Percentiles rank a stretch among this genome's conserved stretches.
Evolutionary conservation across 2,329 filamentous ascomycete species (phyloP).

Genomic region (Aspergillus texensis): DNA sequence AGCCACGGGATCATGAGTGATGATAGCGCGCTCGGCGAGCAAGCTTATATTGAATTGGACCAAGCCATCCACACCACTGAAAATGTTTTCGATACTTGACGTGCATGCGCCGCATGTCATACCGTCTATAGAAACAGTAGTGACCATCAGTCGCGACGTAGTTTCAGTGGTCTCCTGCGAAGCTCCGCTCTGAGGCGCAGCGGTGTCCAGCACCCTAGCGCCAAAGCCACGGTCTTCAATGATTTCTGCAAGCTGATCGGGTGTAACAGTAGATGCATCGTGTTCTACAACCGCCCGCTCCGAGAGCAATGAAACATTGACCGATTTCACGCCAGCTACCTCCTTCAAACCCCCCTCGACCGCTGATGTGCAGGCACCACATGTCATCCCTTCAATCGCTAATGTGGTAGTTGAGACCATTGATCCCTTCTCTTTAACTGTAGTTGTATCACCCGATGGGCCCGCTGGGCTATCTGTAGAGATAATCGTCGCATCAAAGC

Average conservation of each 20-base stretch:
- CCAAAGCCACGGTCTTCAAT: slow-evolving; percentile 76
- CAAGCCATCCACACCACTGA: slow-evolving; percentile 75
- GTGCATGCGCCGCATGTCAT: slow-evolving; percentile 99
- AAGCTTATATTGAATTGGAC: slow-evolving; percentile 93
- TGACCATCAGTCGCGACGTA: slow-evolving; percentile 59
- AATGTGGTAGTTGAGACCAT: slow-evolving; percentile 69
- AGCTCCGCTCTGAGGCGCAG: slow-evolving; percentile 41
- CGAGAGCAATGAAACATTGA: slow-evolving; percentile 81
- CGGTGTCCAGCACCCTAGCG: slow-evolving; percentile 74
- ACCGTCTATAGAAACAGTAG: slow-evolving; percentile 86
- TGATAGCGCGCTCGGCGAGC: slow-evolving; percentile 85
- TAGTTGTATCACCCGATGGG: slow-evolving; percentile 41
- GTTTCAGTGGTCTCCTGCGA: slow-evolving; percentile 34
- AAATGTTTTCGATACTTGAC: slow-evolving; percentile 82
- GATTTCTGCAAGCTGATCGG: slow-evolving; percentile 59
- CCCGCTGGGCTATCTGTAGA: slow-evolving; percentile 72
- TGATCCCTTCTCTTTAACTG: slow-evolving; percentile 32
- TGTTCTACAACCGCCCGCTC: slow-evolving; percentile 86
- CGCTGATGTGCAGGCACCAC: slow-evolving; percentile 84
- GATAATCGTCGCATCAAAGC: slow-evolving; percentile 90
- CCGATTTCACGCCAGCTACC: slow-evolving; percentile 70
- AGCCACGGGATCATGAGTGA: slow-evolving; percentile 76
- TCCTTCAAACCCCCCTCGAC: slow-evolving; percentile 79
- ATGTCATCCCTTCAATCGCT: slow-evolving; percentile 86
- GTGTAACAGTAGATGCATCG: slow-evolving; percentile 59